Evolutionary conservation across 352 stramenopile genomes (phyloP).

Genomic region (Globisporangium irregulare): DNA sequence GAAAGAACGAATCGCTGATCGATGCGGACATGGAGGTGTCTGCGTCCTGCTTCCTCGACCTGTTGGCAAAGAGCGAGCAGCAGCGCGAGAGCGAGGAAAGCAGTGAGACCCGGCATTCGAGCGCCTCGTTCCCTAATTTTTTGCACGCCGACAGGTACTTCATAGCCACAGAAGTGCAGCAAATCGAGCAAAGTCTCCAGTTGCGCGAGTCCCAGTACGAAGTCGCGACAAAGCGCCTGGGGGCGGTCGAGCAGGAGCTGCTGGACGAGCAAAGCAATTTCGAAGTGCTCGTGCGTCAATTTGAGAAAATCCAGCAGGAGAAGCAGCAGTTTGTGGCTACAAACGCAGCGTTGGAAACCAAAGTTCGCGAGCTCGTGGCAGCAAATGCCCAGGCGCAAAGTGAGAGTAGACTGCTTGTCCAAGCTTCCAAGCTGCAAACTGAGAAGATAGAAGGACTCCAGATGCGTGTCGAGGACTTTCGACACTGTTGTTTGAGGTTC

Average conservation of each 20-base stretch:
- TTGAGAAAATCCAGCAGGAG: conserved; percentile 45
- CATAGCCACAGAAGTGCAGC: conserved; percentile 18
- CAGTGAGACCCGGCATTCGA: conserved; percentile 11
- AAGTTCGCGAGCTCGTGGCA: background rate
- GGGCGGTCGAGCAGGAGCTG: conserved; percentile 58
- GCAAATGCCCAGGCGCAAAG: background rate
- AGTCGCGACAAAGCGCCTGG: conserved; percentile 51
- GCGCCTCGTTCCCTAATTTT: conserved; percentile 38
- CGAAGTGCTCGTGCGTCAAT: conserved; percentile 52
- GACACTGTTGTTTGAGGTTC: background rate
- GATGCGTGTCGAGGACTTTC: background rate
- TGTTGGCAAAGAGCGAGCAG: conserved; percentile 28
- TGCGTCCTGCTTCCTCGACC: conserved; percentile 18
- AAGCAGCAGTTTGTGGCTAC: conserved; percentile 6
- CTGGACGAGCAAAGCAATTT: conserved; percentile 74
- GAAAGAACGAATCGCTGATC: conserved; percentile 2
- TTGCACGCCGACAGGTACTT: conserved; percentile 55
- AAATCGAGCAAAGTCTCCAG: conserved; percentile 24
- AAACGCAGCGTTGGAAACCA: background rate
- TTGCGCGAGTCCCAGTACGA: conserved; percentile 28
- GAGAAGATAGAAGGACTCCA: background rate
- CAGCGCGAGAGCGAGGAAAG: conserved; percentile 15
- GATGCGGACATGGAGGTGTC: conserved; percentile 6
- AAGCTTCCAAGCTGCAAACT: background rate
- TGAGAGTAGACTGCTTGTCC: background rate